phyloP scores from a whole-genome alignment of 2,329 filamentous ascomycete genomes.

The Acephala macrosclerotiorum region DNA sequence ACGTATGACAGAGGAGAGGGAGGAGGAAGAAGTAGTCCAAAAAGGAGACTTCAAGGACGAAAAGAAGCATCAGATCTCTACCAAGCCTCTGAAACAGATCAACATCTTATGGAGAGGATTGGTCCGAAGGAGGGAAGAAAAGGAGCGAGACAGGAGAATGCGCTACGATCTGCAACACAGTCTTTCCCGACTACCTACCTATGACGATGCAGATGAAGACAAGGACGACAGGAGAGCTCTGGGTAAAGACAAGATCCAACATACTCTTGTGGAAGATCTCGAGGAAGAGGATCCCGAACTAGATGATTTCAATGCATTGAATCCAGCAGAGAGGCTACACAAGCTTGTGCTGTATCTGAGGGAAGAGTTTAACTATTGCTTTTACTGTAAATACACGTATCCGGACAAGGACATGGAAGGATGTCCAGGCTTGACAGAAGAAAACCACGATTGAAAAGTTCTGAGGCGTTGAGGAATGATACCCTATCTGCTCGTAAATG shows the following conservation, averaged over 20 bases:
- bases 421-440: constrained; percentile 87
- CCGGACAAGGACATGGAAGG: constrained; percentile 78
- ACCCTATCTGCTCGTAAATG: constrained; percentile 28
- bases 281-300: constrained; percentile 84
- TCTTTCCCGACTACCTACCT: constrained; percentile 67
- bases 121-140: constrained; percentile 72
- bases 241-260: constrained; percentile 61
- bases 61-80: constrained; percentile 45
- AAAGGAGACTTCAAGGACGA: neutral
- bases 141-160: constrained; percentile 71
- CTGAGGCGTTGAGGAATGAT: constrained; percentile 36
- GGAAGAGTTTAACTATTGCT: constrained; percentile 81
- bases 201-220: constrained; percentile 74
- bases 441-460: constrained; percentile 71
- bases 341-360: constrained; percentile 75
- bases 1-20: constrained; percentile 59
- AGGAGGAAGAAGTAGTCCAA: constrained; percentile 32
- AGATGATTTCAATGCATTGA: constrained; percentile 77
- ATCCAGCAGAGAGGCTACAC: constrained; percentile 69
- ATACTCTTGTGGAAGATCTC: constrained; percentile 70
- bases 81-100: constrained; percentile 68
- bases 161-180: constrained; percentile 72
- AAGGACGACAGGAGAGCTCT: constrained; percentile 75
- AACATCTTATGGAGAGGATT: constrained; percentile 83
- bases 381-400: constrained; percentile 93